These are phyloP conservation scores for Linum trigynum DNA, from an alignment of 345 rosid species.

Conservation along the genomic window DNA sequence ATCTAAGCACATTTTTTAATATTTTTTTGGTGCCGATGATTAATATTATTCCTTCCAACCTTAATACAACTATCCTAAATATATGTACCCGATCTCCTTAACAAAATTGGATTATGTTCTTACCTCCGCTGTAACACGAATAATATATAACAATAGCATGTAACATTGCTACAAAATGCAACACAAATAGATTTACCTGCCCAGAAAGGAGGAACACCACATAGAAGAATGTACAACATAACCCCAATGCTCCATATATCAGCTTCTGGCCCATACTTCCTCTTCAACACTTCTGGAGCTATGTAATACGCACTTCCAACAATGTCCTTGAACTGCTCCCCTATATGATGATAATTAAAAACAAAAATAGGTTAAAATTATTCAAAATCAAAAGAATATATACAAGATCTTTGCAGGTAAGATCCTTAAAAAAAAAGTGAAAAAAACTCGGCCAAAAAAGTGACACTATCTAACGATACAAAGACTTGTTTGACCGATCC, in stretches of 20 bases:
- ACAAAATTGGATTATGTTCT: too few relatives aligned
- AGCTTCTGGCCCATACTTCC: conserved; percentile 75
- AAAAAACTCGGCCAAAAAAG: neutral
- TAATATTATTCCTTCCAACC: too few relatives aligned
- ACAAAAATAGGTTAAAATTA: conserved; percentile 2
- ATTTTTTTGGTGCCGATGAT: too few relatives aligned
- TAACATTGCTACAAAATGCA: neutral
- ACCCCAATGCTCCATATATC: conserved; percentile 72
- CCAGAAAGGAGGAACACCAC: conserved; percentile 95
- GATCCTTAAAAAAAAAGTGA: neutral
- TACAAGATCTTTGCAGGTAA: neutral
- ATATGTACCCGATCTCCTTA: too few relatives aligned
- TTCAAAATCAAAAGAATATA: neutral
- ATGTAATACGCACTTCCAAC: conserved; percentile 88
- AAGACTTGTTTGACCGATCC: neutral
- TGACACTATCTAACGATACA: neutral
- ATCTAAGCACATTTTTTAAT: too few relatives aligned
- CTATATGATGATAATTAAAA: conserved; percentile 22
- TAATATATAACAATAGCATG: too few relatives aligned
- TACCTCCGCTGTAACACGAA: too few relatives aligned
- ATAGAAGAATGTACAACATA: conserved; percentile 81
- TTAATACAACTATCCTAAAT: too few relatives aligned
- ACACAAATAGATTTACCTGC: conserved; percentile 42
- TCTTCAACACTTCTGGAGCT: conserved; percentile 89
- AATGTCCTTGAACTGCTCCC: conserved; percentile 53